Conservation (phyloP, 495 filamentous ascomycete genomes). For the Podospora bellae-mahoneyi region DNA sequence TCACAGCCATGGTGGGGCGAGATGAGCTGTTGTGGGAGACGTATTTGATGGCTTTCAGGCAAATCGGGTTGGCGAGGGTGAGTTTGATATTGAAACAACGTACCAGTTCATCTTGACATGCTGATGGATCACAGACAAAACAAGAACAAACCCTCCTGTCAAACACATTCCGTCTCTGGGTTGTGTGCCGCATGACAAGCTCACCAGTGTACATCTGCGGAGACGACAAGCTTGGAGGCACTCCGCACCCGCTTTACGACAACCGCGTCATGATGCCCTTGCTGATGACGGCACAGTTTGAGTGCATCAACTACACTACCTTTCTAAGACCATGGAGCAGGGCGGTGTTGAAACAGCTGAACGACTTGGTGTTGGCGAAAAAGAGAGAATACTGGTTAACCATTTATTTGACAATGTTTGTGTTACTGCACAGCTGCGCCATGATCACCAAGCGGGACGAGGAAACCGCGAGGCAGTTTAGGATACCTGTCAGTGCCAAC, state of each 20-base stretch:
- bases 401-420: constrained; percentile 29
- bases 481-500: constrained; percentile 15
- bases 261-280: constrained; percentile 26
- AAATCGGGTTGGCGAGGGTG: constrained; percentile 22
- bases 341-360: constrained; percentile 29
- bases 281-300: constrained; percentile 31
- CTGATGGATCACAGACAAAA: constrained; percentile 17
- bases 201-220: constrained; percentile 28
- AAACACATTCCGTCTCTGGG: constrained; percentile 31
- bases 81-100: neutral
- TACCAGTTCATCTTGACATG: neutral
- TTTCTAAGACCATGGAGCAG: constrained; percentile 29
- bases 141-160: constrained; percentile 24
- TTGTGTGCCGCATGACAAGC: constrained; percentile 27
- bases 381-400: constrained; percentile 32
- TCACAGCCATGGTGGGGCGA: constrained; percentile 15
- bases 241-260: constrained; percentile 13
- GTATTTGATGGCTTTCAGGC: constrained; percentile 25
- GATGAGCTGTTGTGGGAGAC: constrained; percentile 28
- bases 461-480: constrained; percentile 26
- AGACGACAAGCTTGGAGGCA: constrained; percentile 24
- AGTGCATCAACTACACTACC: constrained; percentile 30
- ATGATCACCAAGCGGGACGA: constrained; percentile 28
- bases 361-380: constrained; percentile 29
- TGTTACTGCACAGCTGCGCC: constrained; percentile 31